Conservation (phyloP, 495 filamentous ascomycete genomes). For the Xanthoparmelia taractica region DNA sequence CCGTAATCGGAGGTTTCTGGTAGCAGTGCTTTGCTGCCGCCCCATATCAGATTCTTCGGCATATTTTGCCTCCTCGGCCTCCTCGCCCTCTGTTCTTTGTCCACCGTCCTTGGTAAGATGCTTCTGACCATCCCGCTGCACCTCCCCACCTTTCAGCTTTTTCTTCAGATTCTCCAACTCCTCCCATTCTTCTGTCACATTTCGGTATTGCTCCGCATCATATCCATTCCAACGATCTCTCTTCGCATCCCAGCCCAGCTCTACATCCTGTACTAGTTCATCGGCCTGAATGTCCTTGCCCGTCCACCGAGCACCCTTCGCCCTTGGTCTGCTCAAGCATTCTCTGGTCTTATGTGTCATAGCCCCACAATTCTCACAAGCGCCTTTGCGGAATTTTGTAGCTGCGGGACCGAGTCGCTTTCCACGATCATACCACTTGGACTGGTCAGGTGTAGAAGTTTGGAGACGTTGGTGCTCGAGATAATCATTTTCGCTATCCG, state of each 20-base stretch:
- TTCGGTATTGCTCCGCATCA: conserved; percentile 75
- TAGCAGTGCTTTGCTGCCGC: conserved; percentile 78
- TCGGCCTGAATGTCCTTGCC: conserved; percentile 90
- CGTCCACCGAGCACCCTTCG: conserved; percentile 86
- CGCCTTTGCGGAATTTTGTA: conserved; percentile 95
- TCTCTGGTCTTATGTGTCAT: conserved; percentile 95
- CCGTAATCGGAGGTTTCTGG: conserved; percentile 79
- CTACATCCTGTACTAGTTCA: conserved; percentile 75
- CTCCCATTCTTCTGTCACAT: conserved; percentile 81
- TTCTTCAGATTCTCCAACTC: conserved; percentile 75
- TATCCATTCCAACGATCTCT: conserved; percentile 96
- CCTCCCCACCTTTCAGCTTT: conserved; percentile 35
- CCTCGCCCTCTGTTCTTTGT: conserved; percentile 28
- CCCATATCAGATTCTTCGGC: conserved; percentile 98
- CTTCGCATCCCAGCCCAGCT: conserved; percentile 96
- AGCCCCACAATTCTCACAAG: conserved; percentile 96
- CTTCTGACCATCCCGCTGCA: conserved; percentile 24
- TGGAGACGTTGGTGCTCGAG: conserved; percentile 95
- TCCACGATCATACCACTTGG: conserved; percentile 86
- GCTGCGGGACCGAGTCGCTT: conserved; percentile 72
- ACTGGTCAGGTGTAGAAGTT: conserved; percentile 52
- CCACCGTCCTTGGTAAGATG: conserved; percentile 28
- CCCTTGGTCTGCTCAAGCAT: conserved; percentile 81
- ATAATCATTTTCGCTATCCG: conserved; percentile 72
- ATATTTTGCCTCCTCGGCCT: conserved; percentile 70